Conservation (phyloP, 306 rosid genomes). For the Castanospermum australe region DNA sequence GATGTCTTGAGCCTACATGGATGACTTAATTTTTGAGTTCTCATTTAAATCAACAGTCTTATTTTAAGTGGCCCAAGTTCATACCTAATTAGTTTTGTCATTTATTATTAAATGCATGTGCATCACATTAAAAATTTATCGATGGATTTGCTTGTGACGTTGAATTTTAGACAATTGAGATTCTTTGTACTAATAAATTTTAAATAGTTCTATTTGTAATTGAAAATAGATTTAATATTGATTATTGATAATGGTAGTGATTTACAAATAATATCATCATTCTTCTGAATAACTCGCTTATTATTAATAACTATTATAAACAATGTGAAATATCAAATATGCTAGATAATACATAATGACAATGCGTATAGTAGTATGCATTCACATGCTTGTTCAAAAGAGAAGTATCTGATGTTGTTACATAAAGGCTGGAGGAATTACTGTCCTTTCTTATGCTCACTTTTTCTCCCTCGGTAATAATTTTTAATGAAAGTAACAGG, state of each 20-base stretch:
- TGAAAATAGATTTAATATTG: neutral
- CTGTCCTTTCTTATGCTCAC: no score
- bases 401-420: neutral
- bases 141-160: neutral
- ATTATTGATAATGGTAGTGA: neutral
- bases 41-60: no score
- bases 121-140: no score
- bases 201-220: neutral
- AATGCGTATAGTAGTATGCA: neutral
- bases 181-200: neutral
- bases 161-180: neutral
- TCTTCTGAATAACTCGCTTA: neutral
- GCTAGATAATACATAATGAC: neutral
- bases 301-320: neutral
- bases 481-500: no score
- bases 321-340: neutral
- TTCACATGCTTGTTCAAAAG: neutral
- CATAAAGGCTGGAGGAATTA: no score
- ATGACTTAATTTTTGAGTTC: no score
- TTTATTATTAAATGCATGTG: no score
- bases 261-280: neutral
- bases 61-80: no score
- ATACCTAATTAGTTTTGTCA: no score
- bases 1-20: no score
- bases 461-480: no score